Percentiles rank a stretch among this genome's conserved stretches.
Conservation (phyloP, 495 filamentous ascomycete genomes). For the Hapsidospora chrysogenum region DNA sequence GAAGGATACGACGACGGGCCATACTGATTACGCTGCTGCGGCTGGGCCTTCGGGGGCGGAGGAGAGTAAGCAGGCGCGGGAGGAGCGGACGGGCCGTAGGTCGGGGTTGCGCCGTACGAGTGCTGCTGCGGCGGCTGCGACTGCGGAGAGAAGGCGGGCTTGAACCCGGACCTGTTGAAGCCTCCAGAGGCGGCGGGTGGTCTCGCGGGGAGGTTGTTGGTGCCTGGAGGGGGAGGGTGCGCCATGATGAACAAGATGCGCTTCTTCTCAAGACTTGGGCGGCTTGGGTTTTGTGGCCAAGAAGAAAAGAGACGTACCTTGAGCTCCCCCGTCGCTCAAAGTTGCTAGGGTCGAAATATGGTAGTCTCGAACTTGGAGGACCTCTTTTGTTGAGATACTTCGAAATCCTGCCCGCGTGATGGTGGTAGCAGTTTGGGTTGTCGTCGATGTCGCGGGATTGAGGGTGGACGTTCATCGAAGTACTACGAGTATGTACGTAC, state of each 20-base stretch:
- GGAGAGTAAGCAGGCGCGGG: too few species aligned
- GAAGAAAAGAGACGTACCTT: slow-evolving; percentile 30
- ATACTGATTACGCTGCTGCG: slow-evolving; percentile 13
- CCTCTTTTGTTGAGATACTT: neutral
- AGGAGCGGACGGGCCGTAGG: slow-evolving; percentile 10
- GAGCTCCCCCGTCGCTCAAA: slow-evolving; percentile 4
- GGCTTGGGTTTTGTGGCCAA: slow-evolving; percentile 9
- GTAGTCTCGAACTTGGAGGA: too few species aligned
- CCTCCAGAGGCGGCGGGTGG: slow-evolving; percentile 48
- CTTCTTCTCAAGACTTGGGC: slow-evolving; percentile 29
- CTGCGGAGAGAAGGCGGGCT: slow-evolving; percentile 36
- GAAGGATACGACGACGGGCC: slow-evolving; percentile 17
- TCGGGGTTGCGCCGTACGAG: too few species aligned
- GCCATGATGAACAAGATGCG: slow-evolving; percentile 71
- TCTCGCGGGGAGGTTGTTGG: slow-evolving; percentile 60
- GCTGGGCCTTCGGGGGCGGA: slow-evolving; percentile 16
- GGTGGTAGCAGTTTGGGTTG: too few species aligned
- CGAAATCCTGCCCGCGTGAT: too few species aligned
- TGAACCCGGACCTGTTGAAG: slow-evolving; percentile 39
- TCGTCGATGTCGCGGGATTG: neutral
- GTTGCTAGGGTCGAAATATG: neutral
- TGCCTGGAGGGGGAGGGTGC: slow-evolving; percentile 84
- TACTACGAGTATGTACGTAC: too few species aligned
- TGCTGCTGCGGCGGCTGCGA: too few species aligned
- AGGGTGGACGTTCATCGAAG: neutral